Conservation (phyloP, 805 yeast species). For the Starmera amethionina region DNA sequence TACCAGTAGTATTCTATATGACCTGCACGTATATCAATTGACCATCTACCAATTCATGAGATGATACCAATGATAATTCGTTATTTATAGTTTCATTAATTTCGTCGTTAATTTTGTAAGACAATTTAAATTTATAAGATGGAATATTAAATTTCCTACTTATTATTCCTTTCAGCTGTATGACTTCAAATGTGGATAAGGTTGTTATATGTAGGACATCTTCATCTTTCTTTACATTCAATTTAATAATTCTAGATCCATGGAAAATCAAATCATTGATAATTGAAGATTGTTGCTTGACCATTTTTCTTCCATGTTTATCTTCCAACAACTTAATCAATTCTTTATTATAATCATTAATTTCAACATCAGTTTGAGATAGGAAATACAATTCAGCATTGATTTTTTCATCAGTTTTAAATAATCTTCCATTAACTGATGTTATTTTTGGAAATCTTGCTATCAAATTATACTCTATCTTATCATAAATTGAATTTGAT, state of each 20-base stretch:
- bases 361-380: conserved; percentile 29
- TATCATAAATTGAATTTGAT: conserved; percentile 2
- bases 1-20: too few species aligned
- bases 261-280: not conserved
- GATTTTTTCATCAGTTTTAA: conserved; percentile 36
- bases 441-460: conserved; percentile 32
- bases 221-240: conserved; percentile 2
- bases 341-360: conserved; percentile 16
- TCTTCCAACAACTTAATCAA: conserved; percentile 35
- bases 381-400: conserved; percentile 66
- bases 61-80: conserved; percentile 15
- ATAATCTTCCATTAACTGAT: conserved; percentile 47
- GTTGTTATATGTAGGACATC: conserved; percentile 8
- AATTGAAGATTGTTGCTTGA: not conserved
- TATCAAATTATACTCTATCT: conserved; percentile 25
- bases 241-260: not conserved
- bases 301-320: conserved; percentile 22
- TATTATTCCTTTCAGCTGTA: conserved; percentile 25
- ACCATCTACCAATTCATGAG: conserved; percentile 11
- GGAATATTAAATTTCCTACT: conserved; percentile 14
- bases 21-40: conserved; percentile 2
- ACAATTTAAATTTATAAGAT: conserved; percentile 17
- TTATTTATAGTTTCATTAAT: conserved; percentile 15
- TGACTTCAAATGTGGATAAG: conserved; percentile 22
- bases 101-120: conserved; percentile 12